Conservation (phyloP, 2,329 filamentous ascomycete species). For the Pezicula carpinea region DNA sequence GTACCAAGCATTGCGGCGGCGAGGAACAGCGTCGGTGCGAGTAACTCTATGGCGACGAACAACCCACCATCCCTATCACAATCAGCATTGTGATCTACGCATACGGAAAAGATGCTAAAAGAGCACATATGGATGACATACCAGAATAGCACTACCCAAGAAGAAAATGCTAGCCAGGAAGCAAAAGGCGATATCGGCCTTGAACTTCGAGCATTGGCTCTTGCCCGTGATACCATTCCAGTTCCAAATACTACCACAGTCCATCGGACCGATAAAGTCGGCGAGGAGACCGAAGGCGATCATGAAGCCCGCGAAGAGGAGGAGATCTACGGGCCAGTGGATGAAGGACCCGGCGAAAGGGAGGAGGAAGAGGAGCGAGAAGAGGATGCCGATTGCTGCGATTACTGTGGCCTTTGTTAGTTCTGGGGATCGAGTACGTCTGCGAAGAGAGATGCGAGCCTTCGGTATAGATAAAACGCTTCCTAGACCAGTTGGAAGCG, state of each 20-base stretch:
- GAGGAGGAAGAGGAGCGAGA: constrained; percentile 68
- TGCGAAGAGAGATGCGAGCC: neutral
- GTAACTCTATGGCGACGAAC: neutral
- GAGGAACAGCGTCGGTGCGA: neutral
- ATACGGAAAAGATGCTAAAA: no score
- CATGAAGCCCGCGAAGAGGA: constrained; percentile 62
- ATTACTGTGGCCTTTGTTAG: constrained; percentile 41
- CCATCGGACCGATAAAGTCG: constrained; percentile 72
- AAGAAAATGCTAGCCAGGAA: constrained; percentile 12
- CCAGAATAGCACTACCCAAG: neutral
- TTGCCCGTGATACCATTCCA: constrained; percentile 82
- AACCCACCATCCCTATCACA: neutral
- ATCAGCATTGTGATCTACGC: neutral
- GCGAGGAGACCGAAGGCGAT: constrained; percentile 45
- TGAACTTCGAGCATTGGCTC: constrained; percentile 62
- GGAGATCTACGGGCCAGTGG: constrained; percentile 65
- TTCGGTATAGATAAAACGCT: constrained; percentile 70
- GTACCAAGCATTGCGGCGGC: constrained; percentile 8
- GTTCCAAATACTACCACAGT: constrained; percentile 72
- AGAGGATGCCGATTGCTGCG: constrained; percentile 62
- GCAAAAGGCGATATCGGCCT: constrained; percentile 41
- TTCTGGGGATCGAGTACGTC: neutral
- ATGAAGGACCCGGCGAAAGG: constrained; percentile 65
- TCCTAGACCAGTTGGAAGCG: constrained; percentile 48
- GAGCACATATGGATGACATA: neutral